A percentile compares a stretch with the other conserved stretches of the same genome.
Conservation (phyloP, 306 rosid species). For the Cotoneaster glaucophyllus region DNA sequence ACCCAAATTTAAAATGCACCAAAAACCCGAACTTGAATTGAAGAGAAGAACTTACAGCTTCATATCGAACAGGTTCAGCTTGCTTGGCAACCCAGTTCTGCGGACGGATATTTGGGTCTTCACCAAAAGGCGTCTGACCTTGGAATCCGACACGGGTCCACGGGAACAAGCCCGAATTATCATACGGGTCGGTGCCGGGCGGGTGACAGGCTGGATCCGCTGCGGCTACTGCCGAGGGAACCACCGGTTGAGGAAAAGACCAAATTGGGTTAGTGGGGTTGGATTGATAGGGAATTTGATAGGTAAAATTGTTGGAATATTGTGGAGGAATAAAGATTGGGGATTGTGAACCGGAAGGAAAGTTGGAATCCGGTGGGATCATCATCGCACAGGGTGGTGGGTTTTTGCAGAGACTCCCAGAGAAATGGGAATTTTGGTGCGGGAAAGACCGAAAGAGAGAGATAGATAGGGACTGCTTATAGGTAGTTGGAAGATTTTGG, state of each 20-base stretch:
- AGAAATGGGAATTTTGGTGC: not conserved
- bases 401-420: not conserved
- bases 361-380: not conserved
- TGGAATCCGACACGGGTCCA: slow-evolving; percentile 22
- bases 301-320: slow-evolving; percentile 9
- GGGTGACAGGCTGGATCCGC: slow-evolving; percentile 36
- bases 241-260: slow-evolving; percentile 24
- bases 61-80: slow-evolving; percentile 18
- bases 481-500: not conserved
- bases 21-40: not conserved
- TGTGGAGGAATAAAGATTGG: slow-evolving; percentile 16
- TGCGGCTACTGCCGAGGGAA: slow-evolving; percentile 9
- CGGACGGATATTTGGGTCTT: slow-evolving; percentile 22
- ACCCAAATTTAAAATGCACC: not conserved
- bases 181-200: slow-evolving; percentile 42
- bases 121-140: slow-evolving; percentile 7
- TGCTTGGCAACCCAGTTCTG: slow-evolving; percentile 23
- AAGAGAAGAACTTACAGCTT: slow-evolving; percentile 17
- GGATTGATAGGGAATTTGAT: slow-evolving; percentile 14
- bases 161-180: slow-evolving; percentile 11
- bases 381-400: not conserved
- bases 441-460: not conserved
- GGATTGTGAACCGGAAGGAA: not conserved
- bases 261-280: slow-evolving; percentile 9
- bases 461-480: not conserved